These are phyloP conservation scores for Diaporthe humulicola DNA, from an alignment of 2,329 filamentous ascomycete genomes.

Conservation along the genomic window DNA sequence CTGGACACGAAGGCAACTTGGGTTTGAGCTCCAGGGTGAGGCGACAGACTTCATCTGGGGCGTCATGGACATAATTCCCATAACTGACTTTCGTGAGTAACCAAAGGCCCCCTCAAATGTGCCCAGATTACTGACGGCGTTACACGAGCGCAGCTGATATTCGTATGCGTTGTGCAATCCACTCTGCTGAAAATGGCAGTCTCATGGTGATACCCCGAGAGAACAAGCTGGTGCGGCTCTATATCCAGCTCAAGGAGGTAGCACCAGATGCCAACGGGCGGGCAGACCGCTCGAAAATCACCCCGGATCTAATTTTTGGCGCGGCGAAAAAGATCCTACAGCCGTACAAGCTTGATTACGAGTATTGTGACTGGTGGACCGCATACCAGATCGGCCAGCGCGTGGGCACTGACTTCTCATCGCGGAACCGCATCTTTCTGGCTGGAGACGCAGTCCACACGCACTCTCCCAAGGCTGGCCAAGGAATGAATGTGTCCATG, in stretches of 20 bases:
- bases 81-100: conserved; percentile 50
- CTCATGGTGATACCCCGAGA: conserved; percentile 49
- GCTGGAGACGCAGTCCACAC: conserved; percentile 76
- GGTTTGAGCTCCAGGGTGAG: conserved; percentile 46
- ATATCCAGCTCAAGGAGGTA: conserved; percentile 71
- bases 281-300: conserved; percentile 73
- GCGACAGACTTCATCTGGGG: conserved; percentile 47
- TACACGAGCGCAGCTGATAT: conserved; percentile 42
- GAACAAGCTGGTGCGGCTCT: conserved; percentile 70
- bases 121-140: conserved; percentile 65
- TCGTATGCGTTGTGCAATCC: conserved; percentile 47
- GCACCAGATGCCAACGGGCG: conserved; percentile 59
- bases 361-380: conserved; percentile 76
- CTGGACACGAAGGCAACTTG: conserved; percentile 72
- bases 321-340: conserved; percentile 74
- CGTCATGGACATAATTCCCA: conserved; percentile 48
- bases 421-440: conserved; percentile 73
- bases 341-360: conserved; percentile 76
- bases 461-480: conserved; percentile 72
- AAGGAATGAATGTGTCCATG: conserved; percentile 81
- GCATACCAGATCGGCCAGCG: conserved; percentile 78
- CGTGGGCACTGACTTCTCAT: conserved; percentile 69
- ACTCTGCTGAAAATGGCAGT: conserved; percentile 46
- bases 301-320: conserved; percentile 71
- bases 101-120: conserved; percentile 55